A percentile compares a stretch with the other conserved stretches of the same genome.
These are phyloP conservation scores for Gonium pectorale DNA, from an alignment of 139 green algal genomes.

Conservation along the genomic window DNA sequence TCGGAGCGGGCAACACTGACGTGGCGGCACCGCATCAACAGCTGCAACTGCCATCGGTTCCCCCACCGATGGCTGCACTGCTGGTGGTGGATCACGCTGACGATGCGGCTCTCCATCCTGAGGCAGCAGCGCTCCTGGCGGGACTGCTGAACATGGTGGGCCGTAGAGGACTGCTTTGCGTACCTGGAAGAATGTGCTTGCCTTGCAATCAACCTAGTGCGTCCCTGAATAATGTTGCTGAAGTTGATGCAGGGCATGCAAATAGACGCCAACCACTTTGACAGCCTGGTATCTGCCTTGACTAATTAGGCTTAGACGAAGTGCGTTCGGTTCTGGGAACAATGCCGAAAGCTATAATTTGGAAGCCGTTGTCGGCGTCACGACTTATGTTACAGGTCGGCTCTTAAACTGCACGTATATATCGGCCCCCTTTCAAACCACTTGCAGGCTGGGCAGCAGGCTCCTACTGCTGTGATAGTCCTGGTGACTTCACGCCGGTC, in stretches of 20 bases:
- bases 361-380: not conserved
- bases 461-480: not conserved
- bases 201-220: no score
- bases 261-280: no score
- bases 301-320: no score
- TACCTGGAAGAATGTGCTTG: no score
- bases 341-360: not conserved
- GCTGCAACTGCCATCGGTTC: no score
- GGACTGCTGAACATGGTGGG: slow-evolving; percentile 4
- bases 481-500: not conserved
- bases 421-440: not conserved
- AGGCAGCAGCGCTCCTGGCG: not conserved
- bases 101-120: not conserved
- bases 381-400: not conserved
- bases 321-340: not conserved
- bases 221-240: no score
- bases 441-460: not conserved
- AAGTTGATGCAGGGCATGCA: no score
- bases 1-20: no score
- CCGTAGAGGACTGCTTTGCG: no score
- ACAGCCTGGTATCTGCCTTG: not conserved
- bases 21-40: no score
- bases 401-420: not conserved
- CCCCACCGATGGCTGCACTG: not conserved
- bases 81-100: slow-evolving; percentile 37